Evolutionary conservation across 192 early-diverging fungal genomes (phyloP).

Genomic region (Coemansia asiatica): DNA sequence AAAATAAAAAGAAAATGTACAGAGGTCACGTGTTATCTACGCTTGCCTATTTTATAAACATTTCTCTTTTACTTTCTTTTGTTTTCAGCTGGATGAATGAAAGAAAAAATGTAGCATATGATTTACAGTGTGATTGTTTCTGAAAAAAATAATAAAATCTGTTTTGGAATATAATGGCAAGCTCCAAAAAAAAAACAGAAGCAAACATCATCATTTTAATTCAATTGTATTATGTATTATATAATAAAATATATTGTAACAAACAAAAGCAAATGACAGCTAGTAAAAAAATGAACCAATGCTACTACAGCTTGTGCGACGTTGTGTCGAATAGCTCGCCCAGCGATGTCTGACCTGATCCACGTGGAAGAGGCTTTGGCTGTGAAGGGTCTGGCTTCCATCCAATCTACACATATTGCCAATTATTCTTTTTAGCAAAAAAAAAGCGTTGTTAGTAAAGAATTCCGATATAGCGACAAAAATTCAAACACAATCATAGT

Average conservation of each 20-base stretch:
- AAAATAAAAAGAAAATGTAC: not conserved
- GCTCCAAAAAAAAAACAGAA: constrained; percentile 9
- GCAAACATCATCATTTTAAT: not conserved
- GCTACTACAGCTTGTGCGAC: constrained; percentile 38
- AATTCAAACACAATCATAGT: not conserved
- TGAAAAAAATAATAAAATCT: not conserved
- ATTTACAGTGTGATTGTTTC: not conserved
- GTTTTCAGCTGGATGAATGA: not conserved
- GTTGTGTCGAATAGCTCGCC: constrained; percentile 60
- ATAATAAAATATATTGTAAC: not conserved
- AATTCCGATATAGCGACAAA: constrained; percentile 10
- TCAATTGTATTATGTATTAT: not conserved
- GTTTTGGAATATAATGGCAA: not conserved
- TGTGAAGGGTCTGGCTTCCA: constrained; percentile 90
- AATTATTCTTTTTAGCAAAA: no score
- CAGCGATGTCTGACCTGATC: constrained; percentile 76
- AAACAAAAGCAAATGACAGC: not conserved
- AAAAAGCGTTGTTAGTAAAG: no score
- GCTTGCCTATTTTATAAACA: not conserved
- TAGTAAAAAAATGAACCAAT: not conserved
- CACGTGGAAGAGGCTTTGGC: constrained; percentile 78
- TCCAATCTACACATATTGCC: constrained; percentile 67
- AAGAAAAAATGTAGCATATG: constrained; percentile 3
- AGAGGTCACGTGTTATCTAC: no score
- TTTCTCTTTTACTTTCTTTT: not conserved